Percentiles rank a stretch among this genome's conserved stretches.
Conservation (phyloP, 768 basidiomycete species). For the Mycena maculata region DNA sequence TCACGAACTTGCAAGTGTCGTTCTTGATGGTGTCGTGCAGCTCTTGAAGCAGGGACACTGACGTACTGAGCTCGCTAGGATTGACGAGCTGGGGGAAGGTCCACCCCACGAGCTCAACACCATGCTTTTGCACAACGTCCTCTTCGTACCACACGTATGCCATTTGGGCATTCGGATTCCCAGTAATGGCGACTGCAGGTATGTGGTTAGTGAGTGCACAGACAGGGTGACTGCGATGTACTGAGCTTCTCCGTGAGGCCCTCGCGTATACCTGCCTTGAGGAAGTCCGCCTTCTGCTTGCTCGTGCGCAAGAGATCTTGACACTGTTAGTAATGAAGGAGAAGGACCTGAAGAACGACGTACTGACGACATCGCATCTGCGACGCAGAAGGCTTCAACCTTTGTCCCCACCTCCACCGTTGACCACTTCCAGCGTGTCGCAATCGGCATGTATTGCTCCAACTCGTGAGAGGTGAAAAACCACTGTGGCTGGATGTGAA, state of each 20-base stretch:
- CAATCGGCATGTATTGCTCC: slow-evolving; percentile 32
- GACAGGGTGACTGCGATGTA: background rate
- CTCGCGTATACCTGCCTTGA: slow-evolving; percentile 5
- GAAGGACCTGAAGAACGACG: background rate
- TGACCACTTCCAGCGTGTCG: slow-evolving; percentile 16
- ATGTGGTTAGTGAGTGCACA: background rate
- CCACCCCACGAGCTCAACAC: slow-evolving; percentile 10
- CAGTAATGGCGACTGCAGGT: background rate
- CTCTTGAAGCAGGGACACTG: background rate
- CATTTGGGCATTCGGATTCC: background rate
- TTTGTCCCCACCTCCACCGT: slow-evolving; percentile 18
- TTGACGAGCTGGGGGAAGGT: background rate
- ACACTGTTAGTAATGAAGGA: too few relatives aligned
- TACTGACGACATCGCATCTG: slow-evolving; percentile 20
- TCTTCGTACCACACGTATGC: slow-evolving; percentile 6
- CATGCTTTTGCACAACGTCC: slow-evolving; percentile 10
- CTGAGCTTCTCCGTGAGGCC: background rate
- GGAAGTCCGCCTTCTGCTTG: background rate
- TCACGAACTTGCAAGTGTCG: background rate
- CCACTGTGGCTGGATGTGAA: slow-evolving; percentile 34
- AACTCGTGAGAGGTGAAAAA: slow-evolving; percentile 33
- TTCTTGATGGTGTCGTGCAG: background rate
- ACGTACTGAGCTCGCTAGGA: slow-evolving; percentile 15
- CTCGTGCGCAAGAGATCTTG: background rate
- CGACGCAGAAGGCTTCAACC: slow-evolving; percentile 27